Percentiles rank a stretch among this genome's conserved stretches.
Evolutionary conservation across 73 alveolate genomes (phyloP).

Genomic region (Tetrahymena thermophila): DNA sequence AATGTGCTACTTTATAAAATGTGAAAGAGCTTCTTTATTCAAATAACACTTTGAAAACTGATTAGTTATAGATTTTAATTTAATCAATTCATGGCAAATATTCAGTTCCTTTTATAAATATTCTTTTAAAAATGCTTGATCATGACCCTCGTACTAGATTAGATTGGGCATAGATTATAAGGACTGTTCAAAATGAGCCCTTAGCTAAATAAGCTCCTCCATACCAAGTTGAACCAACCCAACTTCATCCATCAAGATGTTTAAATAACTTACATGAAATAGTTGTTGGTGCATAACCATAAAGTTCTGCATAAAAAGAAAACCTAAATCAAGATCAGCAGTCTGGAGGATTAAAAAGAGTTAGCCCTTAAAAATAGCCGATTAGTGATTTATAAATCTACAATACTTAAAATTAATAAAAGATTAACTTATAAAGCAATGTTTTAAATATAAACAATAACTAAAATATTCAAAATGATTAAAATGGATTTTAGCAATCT

Average conservation of each 20-base stretch:
- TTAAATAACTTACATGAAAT: background rate
- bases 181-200: background rate
- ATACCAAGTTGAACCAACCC: background rate
- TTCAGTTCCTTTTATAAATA: background rate
- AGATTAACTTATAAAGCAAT: background rate
- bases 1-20: background rate
- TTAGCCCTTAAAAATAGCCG: background rate
- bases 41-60: background rate
- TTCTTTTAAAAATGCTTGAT: background rate
- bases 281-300: background rate
- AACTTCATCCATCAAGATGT: background rate
- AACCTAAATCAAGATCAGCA: background rate
- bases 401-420: background rate
- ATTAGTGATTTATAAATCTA: background rate
- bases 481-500: background rate
- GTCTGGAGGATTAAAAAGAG: background rate
- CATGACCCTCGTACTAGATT: background rate
- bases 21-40: background rate
- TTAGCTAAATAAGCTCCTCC: background rate
- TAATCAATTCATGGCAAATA: background rate
- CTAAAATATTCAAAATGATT: background rate
- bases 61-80: background rate
- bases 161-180: background rate
- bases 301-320: background rate
- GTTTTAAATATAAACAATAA: background rate